Conservation (phyloP, 163 green algal species). For the Chloroidium sp. region DNA sequence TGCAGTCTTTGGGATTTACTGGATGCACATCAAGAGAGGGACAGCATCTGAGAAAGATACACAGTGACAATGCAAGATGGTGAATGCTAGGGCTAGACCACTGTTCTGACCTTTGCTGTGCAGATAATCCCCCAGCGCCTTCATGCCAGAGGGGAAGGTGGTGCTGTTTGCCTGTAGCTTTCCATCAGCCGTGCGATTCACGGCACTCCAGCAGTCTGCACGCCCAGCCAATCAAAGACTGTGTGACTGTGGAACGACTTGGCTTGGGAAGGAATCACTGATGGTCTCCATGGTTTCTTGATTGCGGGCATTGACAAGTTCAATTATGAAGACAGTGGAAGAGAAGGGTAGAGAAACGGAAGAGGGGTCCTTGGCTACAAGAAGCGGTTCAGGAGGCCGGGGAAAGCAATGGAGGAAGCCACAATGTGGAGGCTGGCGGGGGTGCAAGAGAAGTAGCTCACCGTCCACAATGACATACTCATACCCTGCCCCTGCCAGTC, state of each 20-base stretch:
- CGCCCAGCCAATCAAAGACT: not conserved
- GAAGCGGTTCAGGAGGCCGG: no score
- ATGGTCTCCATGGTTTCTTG: not conserved
- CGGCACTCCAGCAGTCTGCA: slow-evolving; percentile 45
- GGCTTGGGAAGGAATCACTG: no score
- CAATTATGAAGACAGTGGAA: not conserved
- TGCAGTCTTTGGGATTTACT: no score
- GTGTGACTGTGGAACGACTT: no score
- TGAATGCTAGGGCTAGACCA: no score
- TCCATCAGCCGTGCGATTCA: slow-evolving; percentile 24
- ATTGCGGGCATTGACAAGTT: not conserved
- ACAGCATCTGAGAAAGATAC: no score
- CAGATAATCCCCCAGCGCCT: slow-evolving; percentile 58
- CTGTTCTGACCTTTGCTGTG: slow-evolving; percentile 19
- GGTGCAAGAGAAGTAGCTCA: slow-evolving; percentile 1
- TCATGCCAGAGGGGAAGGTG: slow-evolving; percentile 63
- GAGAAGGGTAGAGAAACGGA: not conserved
- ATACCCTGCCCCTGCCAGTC: slow-evolving; percentile 55
- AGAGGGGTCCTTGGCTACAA: no score
- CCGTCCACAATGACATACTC: slow-evolving; percentile 50
- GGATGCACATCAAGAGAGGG: no score
- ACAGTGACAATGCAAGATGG: no score
- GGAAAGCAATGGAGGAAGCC: no score
- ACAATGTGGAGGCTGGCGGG: no score
- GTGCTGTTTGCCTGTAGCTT: slow-evolving; percentile 33